phyloP scores from a whole-genome alignment of 2,329 filamentous ascomycete genomes.

The Colletotrichum karsti region DNA sequence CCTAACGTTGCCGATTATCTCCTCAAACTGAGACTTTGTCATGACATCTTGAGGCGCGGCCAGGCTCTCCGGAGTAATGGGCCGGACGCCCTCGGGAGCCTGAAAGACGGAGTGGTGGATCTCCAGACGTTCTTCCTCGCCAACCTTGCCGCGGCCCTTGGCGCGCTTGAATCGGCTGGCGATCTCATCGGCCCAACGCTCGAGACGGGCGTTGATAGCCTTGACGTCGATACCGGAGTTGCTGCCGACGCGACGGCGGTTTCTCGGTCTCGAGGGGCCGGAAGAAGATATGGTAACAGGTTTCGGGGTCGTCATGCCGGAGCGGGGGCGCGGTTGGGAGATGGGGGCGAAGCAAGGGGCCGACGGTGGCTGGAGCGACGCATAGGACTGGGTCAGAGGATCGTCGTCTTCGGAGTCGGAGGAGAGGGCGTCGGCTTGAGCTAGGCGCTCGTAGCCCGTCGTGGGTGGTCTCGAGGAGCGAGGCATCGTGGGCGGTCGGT shows the following conservation, averaged over 20 bases:
- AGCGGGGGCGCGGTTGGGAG: conserved; percentile 67
- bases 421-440: conserved; percentile 81
- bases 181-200: conserved; percentile 98
- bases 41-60: conserved; percentile 72
- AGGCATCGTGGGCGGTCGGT: conserved; percentile 60
- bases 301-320: conserved; percentile 67
- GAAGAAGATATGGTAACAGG: conserved; percentile 41
- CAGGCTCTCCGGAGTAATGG: conserved; percentile 79
- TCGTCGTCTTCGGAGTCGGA: conserved; percentile 76
- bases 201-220: conserved; percentile 94
- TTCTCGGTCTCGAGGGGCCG: conserved; percentile 43
- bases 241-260: conserved; percentile 62
- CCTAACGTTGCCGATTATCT: conserved; percentile 88
- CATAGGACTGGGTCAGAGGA: conserved; percentile 60
- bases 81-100: conserved; percentile 85
- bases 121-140: conserved; percentile 87
- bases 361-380: conserved; percentile 65
- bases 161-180: conserved; percentile 94
- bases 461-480: conserved; percentile 66
- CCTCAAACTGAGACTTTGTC: conserved; percentile 84
- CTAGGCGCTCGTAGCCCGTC: conserved; percentile 85
- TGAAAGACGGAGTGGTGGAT: conserved; percentile 99
- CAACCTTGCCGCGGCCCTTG: conserved; percentile 75
- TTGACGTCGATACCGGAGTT: conserved; percentile 97
- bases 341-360: conserved; percentile 73